A percentile compares a stretch with the other conserved stretches of the same genome.
Evolutionary conservation across 2,329 filamentous ascomycete genomes (phyloP).

Genomic region (Ceratocystis alfenasii): DNA sequence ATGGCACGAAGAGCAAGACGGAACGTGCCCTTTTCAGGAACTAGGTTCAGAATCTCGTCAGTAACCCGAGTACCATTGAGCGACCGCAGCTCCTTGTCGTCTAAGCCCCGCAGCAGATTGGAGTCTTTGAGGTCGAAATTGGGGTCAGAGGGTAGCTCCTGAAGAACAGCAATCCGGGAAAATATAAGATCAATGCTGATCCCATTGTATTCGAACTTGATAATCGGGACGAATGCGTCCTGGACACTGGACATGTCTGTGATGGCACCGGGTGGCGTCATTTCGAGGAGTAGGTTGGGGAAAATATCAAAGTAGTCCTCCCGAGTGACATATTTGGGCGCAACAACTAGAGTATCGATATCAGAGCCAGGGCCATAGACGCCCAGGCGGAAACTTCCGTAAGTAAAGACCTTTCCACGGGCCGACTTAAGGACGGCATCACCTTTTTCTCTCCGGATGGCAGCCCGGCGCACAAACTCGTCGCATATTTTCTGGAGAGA

Average conservation of each 20-base stretch:
- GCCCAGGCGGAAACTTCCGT: conserved; percentile 87
- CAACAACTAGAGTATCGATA: conserved; percentile 92
- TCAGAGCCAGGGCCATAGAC: conserved; percentile 93
- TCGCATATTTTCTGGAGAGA: conserved; percentile 69
- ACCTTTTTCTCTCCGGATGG: conserved; percentile 43
- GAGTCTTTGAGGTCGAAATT: conserved; percentile 71
- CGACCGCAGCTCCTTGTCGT: conserved; percentile 75
- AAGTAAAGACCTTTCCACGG: conserved; percentile 88
- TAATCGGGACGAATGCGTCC: conserved; percentile 90
- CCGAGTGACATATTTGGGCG: conserved; percentile 74
- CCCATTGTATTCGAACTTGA: conserved; percentile 82
- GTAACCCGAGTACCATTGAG: conserved; percentile 92
- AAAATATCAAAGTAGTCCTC: conserved; percentile 90
- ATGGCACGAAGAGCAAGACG: conserved; percentile 79
- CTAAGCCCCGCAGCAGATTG: conserved; percentile 69
- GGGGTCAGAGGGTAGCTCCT: conserved; percentile 54
- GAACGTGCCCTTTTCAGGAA: conserved; percentile 84
- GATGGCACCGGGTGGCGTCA: conserved; percentile 68
- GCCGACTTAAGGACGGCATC: conserved; percentile 69
- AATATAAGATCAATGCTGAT: conserved; percentile 95
- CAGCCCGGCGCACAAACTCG: conserved; percentile 77
- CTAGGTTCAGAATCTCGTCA: conserved; percentile 76
- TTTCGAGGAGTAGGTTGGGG: conserved; percentile 62
- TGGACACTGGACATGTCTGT: conserved; percentile 74
- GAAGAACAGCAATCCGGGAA: conserved; percentile 57